phyloP scores from a whole-genome alignment of 345 rosid species.

The Boechera stricta region DNA sequence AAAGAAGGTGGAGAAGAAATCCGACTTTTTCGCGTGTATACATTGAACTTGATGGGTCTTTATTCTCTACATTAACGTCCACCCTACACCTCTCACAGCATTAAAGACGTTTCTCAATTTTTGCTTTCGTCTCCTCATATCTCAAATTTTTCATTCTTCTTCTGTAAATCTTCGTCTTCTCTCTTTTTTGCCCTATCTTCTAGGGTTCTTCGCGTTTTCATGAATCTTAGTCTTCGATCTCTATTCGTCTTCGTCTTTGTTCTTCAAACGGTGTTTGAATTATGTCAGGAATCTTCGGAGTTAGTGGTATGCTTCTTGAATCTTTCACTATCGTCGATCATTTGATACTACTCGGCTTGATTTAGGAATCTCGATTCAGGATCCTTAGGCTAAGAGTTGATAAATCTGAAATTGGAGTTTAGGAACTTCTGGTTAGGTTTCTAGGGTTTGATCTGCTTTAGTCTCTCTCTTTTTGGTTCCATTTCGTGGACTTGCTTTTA shows the following conservation, averaged over 20 bases:
- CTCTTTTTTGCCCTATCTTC: conserved; percentile 80
- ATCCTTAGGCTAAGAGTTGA: background rate
- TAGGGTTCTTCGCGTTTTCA: conserved; percentile 71
- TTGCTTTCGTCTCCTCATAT: background rate
- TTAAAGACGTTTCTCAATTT: conserved; percentile 37
- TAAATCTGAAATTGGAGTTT: background rate
- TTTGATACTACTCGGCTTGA: background rate
- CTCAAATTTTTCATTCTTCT: background rate
- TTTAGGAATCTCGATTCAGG: background rate
- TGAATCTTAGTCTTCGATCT: conserved; percentile 50
- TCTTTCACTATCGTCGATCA: background rate
- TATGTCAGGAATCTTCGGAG: conserved; percentile 81
- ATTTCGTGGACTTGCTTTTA: background rate
- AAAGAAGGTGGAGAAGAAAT: conserved; percentile 55
- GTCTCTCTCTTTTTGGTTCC: background rate
- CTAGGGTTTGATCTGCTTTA: conserved; percentile 15
- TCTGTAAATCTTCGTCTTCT: background rate
- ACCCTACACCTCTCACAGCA: conserved; percentile 30
- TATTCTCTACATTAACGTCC: conserved; percentile 15
- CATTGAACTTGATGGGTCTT: conserved; percentile 60
- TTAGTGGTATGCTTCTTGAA: conserved; percentile 58
- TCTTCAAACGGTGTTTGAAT: conserved; percentile 54
- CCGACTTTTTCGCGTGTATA: conserved; percentile 55
- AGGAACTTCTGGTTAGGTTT: conserved; percentile 12
- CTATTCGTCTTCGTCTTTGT: conserved; percentile 33